These are phyloP conservation scores for Lachnellula subtilissima DNA, from an alignment of 2,329 filamentous ascomycete genomes.

Conservation along the genomic window DNA sequence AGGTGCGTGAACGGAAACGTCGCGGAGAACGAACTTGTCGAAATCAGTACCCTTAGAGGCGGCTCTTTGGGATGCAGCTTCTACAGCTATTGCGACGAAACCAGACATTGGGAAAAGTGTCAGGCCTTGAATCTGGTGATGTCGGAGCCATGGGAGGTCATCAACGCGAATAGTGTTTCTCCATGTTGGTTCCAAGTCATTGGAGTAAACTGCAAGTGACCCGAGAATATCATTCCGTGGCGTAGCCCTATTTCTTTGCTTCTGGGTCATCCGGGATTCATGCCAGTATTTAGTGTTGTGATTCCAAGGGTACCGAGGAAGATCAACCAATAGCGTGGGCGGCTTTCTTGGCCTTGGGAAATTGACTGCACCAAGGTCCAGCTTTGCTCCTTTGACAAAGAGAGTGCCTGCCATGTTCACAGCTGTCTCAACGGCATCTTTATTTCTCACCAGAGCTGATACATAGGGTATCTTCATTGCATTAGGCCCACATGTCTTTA, in stretches of 20 bases:
- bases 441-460: conserved; percentile 46
- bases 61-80: conserved; percentile 30
- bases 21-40: conserved; percentile 43
- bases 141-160: conserved; percentile 40
- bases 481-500: conserved; percentile 39
- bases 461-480: conserved; percentile 36
- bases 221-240: conserved; percentile 49
- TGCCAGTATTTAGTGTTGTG: conserved; percentile 49
- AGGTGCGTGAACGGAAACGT: conserved; percentile 43
- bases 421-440: conserved; percentile 44
- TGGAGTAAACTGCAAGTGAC: conserved; percentile 23
- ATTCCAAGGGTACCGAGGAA: conserved; percentile 53
- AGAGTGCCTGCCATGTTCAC: conserved; percentile 42
- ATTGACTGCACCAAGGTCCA: conserved; percentile 46
- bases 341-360: conserved; percentile 33
- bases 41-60: conserved; percentile 30
- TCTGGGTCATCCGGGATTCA: conserved; percentile 33
- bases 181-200: conserved; percentile 32
- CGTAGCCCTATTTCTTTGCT: conserved; percentile 38
- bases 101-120: conserved; percentile 33
- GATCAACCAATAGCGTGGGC: conserved; percentile 29
- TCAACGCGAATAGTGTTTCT: conserved; percentile 32
- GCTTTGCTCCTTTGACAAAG: conserved; percentile 39
- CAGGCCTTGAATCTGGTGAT: conserved; percentile 34
- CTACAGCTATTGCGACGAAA: conserved; percentile 33